A percentile compares a stretch with the other conserved stretches of the same genome.
Conservation (phyloP, 2,329 filamentous ascomycete species). For the Fusarium chaquense region DNA sequence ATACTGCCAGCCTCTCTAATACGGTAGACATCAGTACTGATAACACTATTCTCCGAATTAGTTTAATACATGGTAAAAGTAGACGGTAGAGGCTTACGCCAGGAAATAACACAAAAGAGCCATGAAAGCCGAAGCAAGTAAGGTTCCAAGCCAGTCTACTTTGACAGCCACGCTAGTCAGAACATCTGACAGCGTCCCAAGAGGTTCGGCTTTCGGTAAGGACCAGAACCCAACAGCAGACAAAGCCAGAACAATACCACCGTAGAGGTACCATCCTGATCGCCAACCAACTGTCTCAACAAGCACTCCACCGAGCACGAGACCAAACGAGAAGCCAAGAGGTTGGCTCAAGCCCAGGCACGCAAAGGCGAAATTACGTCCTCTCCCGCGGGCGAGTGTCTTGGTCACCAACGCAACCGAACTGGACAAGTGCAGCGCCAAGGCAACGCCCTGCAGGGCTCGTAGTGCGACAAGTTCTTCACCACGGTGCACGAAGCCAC, state of each 20-base stretch:
- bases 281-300: conserved; percentile 62
- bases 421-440: conserved; percentile 53
- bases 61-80: not conserved
- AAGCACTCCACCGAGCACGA: conserved; percentile 63
- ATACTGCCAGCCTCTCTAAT: conserved; percentile 61
- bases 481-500: conserved; percentile 48
- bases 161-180: conserved; percentile 50
- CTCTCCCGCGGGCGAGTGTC: conserved; percentile 49
- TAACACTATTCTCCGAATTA: conserved; percentile 37
- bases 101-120: conserved; percentile 65
- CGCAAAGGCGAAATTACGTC: conserved; percentile 57
- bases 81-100: conserved; percentile 55
- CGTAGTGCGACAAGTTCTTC: conserved; percentile 54
- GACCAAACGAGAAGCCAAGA: conserved; percentile 63
- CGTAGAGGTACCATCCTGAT: conserved; percentile 58
- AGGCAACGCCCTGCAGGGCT: conserved; percentile 56
- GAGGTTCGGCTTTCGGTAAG: conserved; percentile 49
- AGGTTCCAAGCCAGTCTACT: conserved; percentile 67
- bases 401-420: conserved; percentile 53
- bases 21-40: conserved; percentile 55
- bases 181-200: conserved; percentile 42
- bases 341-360: conserved; percentile 61
- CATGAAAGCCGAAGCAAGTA: conserved; percentile 60
- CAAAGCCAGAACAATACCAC: conserved; percentile 52
- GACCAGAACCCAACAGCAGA: conserved; percentile 54